Percentiles rank a stretch among this genome's conserved stretches.
Evolutionary conservation across 345 rosid genomes (phyloP).

Genomic region (Boechera stricta): DNA sequence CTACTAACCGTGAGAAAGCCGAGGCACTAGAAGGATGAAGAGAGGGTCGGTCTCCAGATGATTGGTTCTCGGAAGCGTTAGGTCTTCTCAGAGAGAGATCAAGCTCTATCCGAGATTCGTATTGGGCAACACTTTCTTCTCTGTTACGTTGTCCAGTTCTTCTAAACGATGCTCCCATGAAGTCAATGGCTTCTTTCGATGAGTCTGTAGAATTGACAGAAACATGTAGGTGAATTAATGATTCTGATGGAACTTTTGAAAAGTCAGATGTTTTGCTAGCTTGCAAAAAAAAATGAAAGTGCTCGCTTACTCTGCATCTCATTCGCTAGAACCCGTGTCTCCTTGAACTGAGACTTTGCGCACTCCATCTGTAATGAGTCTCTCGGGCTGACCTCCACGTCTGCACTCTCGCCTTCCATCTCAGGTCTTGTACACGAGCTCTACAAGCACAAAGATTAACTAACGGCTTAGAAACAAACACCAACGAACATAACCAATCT

Average conservation of each 20-base stretch:
- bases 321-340: constrained; percentile 11
- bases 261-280: background rate
- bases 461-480: constrained; percentile 18
- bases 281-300: background rate
- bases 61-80: constrained; percentile 51
- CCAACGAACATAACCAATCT: background rate
- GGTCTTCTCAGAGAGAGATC: constrained; percentile 81
- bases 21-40: constrained; percentile 84
- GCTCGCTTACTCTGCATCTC: constrained; percentile 29
- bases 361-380: constrained; percentile 36
- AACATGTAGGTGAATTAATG: background rate
- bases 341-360: constrained; percentile 25
- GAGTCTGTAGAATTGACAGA: constrained; percentile 29
- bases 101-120: constrained; percentile 60
- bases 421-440: constrained; percentile 86
- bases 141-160: constrained; percentile 35
- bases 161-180: constrained; percentile 64
- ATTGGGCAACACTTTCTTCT: constrained; percentile 43
- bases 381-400: constrained; percentile 44
- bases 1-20: constrained; percentile 77
- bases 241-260: background rate
- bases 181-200: constrained; percentile 68
- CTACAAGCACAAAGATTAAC: constrained; percentile 54
- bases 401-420: constrained; percentile 61
- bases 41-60: constrained; percentile 54